Conservation (phyloP, 768 basidiomycete genomes). For the Suillus brevipes region DNA sequence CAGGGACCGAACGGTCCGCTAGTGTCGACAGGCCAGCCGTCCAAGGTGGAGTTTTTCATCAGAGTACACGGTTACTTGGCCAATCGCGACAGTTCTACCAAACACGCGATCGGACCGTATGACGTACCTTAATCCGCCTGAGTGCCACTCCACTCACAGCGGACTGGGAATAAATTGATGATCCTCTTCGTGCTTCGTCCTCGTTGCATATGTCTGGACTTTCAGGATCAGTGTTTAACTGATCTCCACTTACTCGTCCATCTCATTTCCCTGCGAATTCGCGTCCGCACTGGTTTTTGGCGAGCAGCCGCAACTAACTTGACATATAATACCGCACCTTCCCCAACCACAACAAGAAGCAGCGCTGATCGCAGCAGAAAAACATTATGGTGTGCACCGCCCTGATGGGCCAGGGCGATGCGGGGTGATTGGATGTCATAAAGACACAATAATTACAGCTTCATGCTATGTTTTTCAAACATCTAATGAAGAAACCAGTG, state of each 20-base stretch:
- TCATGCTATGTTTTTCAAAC: background rate
- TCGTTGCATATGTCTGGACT: too few species aligned
- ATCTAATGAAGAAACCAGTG: background rate
- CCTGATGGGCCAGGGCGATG: background rate
- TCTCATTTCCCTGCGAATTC: background rate
- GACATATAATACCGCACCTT: background rate
- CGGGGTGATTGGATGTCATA: background rate
- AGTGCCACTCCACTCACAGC: background rate
- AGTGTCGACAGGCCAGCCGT: background rate
- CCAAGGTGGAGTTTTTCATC: background rate
- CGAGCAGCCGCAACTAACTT: background rate
- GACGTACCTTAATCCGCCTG: background rate
- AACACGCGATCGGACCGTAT: background rate
- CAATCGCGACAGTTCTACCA: background rate
- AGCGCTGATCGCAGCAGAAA: background rate
- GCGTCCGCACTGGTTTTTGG: background rate
- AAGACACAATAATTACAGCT: background rate
- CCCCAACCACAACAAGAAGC: background rate
- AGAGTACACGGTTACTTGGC: background rate
- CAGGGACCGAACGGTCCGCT: too few species aligned
- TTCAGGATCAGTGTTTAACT: too few species aligned
- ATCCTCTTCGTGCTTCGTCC: too few species aligned
- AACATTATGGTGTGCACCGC: background rate
- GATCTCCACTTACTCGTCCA: background rate
- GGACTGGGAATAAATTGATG: background rate